These are phyloP conservation scores for Trichoderma atrobrunneum DNA, from an alignment of 2,329 filamentous ascomycete genomes.

Conservation along the genomic window DNA sequence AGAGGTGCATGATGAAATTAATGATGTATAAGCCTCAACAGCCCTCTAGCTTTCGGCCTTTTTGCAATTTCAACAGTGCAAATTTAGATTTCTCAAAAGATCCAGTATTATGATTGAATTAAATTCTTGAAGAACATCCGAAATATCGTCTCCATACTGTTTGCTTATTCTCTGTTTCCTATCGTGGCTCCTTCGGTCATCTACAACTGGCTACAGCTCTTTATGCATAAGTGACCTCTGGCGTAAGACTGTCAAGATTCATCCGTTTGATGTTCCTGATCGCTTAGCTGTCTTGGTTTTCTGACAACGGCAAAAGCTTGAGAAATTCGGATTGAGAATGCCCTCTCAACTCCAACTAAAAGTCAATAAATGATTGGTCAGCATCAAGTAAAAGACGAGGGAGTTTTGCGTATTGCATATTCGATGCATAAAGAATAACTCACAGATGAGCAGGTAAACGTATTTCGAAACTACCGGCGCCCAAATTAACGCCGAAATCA, in stretches of 20 bases:
- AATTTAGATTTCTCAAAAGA: not conserved
- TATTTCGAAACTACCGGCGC: slow-evolving; percentile 7
- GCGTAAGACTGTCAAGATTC: not conserved
- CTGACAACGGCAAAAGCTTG: not conserved
- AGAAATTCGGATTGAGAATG: not conserved
- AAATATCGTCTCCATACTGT: no score
- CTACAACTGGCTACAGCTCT: no score
- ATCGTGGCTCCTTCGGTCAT: no score
- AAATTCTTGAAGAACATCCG: not conserved
- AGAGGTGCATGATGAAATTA: not conserved
- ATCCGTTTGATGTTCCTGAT: not conserved
- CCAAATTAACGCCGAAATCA: slow-evolving; percentile 10
- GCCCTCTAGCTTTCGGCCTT: no score
- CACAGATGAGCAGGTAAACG: slow-evolving; percentile 9
- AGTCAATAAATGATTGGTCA: not conserved
- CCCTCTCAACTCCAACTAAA: not conserved
- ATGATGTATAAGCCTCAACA: no score
- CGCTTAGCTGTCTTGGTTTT: not conserved
- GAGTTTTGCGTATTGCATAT: no score
- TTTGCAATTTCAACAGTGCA: not conserved
- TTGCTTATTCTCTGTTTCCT: no score
- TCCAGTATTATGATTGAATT: not conserved
- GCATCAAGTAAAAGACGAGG: not conserved
- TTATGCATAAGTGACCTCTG: no score
- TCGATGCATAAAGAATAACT: not conserved